These are phyloP conservation scores for Casaregolazyma suthepensis DNA, from an alignment of 1,139 yeast species.

Conservation along the genomic window DNA sequence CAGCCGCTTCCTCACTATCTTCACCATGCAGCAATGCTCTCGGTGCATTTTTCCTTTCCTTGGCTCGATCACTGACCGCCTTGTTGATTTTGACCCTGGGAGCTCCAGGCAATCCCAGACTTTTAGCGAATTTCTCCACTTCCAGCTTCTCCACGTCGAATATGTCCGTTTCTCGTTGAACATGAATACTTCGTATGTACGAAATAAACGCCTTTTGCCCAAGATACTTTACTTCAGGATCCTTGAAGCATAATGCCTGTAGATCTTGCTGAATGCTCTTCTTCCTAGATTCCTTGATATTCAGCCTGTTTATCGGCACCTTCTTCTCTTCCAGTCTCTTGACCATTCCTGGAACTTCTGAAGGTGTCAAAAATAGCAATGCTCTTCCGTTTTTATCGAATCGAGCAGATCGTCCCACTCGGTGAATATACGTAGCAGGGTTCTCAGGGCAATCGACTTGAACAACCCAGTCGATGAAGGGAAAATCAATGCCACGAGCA, in stretches of 20 bases:
- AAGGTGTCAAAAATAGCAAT: constrained; percentile 71
- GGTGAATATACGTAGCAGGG: constrained; percentile 86
- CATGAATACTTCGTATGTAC: constrained; percentile 73
- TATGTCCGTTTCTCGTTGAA: constrained; percentile 83
- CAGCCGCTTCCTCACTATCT: constrained; percentile 39
- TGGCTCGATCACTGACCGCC: constrained; percentile 42
- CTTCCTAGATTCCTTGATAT: constrained; percentile 69
- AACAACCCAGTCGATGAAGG: constrained; percentile 95
- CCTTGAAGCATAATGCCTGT: constrained; percentile 86
- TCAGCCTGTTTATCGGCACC: constrained; percentile 66
- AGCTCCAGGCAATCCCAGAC: constrained; percentile 92
- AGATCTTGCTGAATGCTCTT: constrained; percentile 76
- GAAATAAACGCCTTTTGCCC: constrained; percentile 96
- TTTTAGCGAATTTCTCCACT: constrained; percentile 74
- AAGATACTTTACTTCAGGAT: constrained; percentile 82
- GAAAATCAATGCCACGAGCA: constrained; percentile 96
- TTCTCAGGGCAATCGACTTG: constrained; percentile 98
- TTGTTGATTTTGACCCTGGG: constrained; percentile 74
- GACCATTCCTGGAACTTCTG: constrained; percentile 75
- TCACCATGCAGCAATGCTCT: constrained; percentile 62
- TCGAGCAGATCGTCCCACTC: constrained; percentile 96
- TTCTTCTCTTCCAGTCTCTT: constrained; percentile 55
- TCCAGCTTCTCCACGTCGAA: constrained; percentile 70
- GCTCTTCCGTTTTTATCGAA: constrained; percentile 89
- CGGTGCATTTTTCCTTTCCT: constrained; percentile 77